A percentile compares a stretch with the other conserved stretches of the same genome.
Conservation (phyloP, 306 rosid genomes). For the Malus orientalis region DNA sequence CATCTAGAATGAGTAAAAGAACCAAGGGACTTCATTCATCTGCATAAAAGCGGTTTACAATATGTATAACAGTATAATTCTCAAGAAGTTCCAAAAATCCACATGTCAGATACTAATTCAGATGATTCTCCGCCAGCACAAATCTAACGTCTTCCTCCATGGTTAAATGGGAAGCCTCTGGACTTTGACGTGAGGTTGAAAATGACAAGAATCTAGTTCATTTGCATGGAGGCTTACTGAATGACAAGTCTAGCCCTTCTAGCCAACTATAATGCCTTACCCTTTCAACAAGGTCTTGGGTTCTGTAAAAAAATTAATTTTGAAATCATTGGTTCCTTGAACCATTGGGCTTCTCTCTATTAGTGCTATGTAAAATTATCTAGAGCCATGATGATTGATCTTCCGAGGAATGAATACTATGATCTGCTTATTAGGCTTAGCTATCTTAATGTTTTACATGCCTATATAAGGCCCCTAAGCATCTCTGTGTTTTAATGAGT, state of each 20-base stretch:
- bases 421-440: no score
- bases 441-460: no score
- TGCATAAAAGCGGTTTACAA: neutral
- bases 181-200: neutral
- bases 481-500: neutral
- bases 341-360: neutral
- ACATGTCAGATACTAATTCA: neutral
- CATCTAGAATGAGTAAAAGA: neutral
- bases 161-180: neutral
- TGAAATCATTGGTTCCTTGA: neutral
- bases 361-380: neutral
- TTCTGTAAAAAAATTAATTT: neutral
- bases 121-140: neutral
- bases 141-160: neutral
- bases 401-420: no score
- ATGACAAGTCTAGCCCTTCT: neutral
- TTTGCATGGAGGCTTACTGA: neutral
- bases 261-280: neutral
- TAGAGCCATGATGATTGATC: neutral
- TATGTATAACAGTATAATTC: neutral
- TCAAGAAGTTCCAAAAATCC: neutral
- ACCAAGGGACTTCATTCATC: neutral
- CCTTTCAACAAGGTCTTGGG: neutral
- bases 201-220: neutral
- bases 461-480: no score